Evolutionary conservation across 495 filamentous ascomycete species (phyloP).

Genomic region (Daldinia decipiens): DNA sequence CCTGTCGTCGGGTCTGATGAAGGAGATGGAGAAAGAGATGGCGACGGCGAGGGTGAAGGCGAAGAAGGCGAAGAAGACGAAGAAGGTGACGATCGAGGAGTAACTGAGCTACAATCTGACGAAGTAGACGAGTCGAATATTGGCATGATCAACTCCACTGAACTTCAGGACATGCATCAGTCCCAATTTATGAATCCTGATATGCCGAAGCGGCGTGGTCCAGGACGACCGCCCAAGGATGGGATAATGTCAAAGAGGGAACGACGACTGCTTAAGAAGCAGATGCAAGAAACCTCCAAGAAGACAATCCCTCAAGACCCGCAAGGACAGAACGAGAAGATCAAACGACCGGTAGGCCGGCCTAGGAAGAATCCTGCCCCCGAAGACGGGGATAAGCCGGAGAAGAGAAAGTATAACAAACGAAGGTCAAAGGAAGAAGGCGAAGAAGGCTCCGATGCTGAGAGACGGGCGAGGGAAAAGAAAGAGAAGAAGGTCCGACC

Average conservation of each 20-base stretch:
- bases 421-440: constrained; percentile 69
- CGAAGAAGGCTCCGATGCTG: constrained; percentile 57
- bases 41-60: background rate
- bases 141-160: constrained; percentile 53
- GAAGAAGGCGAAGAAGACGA: constrained; percentile 50
- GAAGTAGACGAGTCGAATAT: constrained; percentile 50
- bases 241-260: constrained; percentile 93
- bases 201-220: constrained; percentile 77
- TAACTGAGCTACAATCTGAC: constrained; percentile 51
- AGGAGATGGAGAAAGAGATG: constrained; percentile 33
- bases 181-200: constrained; percentile 47
- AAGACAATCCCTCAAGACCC: constrained; percentile 56
- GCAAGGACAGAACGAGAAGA: constrained; percentile 58
- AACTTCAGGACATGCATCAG: constrained; percentile 48
- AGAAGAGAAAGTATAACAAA: constrained; percentile 83
- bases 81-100: constrained; percentile 43
- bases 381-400: constrained; percentile 68
- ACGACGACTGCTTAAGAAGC: constrained; percentile 71
- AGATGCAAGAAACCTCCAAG: constrained; percentile 62
- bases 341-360: constrained; percentile 67
- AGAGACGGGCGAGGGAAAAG: constrained; percentile 64
- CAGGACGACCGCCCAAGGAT: constrained; percentile 89
- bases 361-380: constrained; percentile 64
- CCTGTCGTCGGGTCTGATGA: constrained; percentile 36
- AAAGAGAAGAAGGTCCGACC: constrained; percentile 65